A percentile compares a stretch with the other conserved stretches of the same genome.
These are phyloP conservation scores for Crithidia expoeki DNA, from an alignment of 208 protist genomes.

Conservation along the genomic window DNA sequence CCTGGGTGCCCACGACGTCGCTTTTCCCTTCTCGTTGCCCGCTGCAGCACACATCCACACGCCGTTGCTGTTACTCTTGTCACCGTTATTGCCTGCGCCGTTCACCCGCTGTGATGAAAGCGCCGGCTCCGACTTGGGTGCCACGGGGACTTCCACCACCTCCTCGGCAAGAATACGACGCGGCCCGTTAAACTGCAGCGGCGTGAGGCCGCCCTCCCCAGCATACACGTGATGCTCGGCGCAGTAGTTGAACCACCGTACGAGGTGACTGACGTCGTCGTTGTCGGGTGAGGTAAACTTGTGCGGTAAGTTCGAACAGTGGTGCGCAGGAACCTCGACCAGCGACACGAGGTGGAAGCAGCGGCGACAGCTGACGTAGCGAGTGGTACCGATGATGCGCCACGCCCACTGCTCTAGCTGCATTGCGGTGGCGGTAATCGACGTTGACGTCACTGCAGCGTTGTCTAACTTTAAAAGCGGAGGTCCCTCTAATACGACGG, in stretches of 20 bases:
- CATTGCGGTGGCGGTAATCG: slow-evolving; percentile 22
- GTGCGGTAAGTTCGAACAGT: slow-evolving; percentile 36
- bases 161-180: slow-evolving; percentile 14
- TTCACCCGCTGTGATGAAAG: neutral
- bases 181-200: slow-evolving; percentile 31
- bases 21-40: neutral
- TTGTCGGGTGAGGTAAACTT: slow-evolving; percentile 33
- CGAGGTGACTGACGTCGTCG: slow-evolving; percentile 35
- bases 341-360: slow-evolving; percentile 61
- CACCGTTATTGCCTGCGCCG: too few relatives aligned
- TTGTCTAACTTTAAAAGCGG: slow-evolving; percentile 23
- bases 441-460: neutral
- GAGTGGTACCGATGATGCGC: slow-evolving; percentile 60
- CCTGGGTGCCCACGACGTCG: neutral
- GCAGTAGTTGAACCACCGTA: slow-evolving; percentile 49
- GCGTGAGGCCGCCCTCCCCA: slow-evolving; percentile 36
- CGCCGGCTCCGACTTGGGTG: neutral
- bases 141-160: slow-evolving; percentile 18
- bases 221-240: slow-evolving; percentile 41
- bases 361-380: slow-evolving; percentile 51
- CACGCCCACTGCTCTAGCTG: slow-evolving; percentile 73
- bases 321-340: slow-evolving; percentile 48
- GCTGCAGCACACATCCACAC: too few relatives aligned
- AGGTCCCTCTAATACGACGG: slow-evolving; percentile 23
- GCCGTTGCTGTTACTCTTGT: too few relatives aligned